Evolutionary conservation across 2,329 filamentous ascomycete species (phyloP), one percentile per base, ranked within the genome.

Genomic region (Pseudogymnoascus sp.): DNA sequence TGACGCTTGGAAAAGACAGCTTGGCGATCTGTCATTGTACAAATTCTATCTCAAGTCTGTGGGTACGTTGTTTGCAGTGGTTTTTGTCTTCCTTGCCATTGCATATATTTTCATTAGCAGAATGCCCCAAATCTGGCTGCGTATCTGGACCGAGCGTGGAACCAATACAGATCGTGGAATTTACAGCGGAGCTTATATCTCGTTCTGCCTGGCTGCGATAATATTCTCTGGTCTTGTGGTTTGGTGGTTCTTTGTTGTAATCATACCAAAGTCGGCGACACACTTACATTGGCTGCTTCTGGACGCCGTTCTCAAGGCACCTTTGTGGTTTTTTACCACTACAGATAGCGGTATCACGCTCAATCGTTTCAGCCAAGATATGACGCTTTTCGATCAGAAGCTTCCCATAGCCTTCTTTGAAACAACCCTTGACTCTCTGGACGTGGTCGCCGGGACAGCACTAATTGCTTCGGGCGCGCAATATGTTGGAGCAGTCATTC

Each of bases 341-440:
- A 79, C 75, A 0, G 78, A 80, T 63, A 70, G 70, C 0, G 79
- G 78, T 2, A 67, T 73, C 2, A 70, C 77, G 25, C 75, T 74
- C 4, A 80, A 79, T 25, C 65, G 77, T 5, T 81, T 80, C 65
- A 77, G 76, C 0, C 78, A 80, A 64, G 79, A 81, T 30, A 61
- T 72, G 42, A 62, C 66, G 8, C 60, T 71, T 4, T 64, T 71
- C 14, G 70, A 72, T 45, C 63, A 63, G 12, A 66, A 71, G 42
- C 65, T 72, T 9, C 69, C 69, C 19, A 35, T 58, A n/a, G 60
- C 35, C 35, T 36, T 36, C 35, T 36, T 36, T 36, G 35, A 36
- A 36, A 36, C 35, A 36, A 36, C 35, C 35, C 35, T 36, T 36
- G 35, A 36, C 35, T 36, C 23, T 2, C 68, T 80, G 0, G 68